These are phyloP conservation scores for Aspergillus steynii DNA, from an alignment of 495 filamentous ascomycete species.

Conservation along the genomic window DNA sequence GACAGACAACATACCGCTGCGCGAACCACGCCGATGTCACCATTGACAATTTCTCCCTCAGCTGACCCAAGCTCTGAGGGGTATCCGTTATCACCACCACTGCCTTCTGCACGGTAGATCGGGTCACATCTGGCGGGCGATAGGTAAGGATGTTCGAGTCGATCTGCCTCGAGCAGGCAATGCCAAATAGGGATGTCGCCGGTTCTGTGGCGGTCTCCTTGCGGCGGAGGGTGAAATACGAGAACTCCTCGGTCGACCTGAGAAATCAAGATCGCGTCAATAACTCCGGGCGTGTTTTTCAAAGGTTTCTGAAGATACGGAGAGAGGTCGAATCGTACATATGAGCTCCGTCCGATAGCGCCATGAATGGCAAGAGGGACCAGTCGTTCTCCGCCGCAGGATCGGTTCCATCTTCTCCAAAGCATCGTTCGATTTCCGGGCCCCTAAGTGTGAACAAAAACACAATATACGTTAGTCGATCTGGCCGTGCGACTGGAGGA, in stretches of 20 bases:
- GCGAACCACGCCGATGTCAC: conserved; percentile 97
- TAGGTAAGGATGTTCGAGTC: conserved; percentile 74
- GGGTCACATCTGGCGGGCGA: conserved; percentile 83
- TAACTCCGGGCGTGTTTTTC: not conserved
- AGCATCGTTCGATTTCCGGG: conserved; percentile 91
- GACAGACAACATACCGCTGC: conserved; percentile 69
- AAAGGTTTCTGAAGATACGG: not conserved
- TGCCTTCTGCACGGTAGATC: conserved; percentile 96
- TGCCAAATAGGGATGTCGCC: conserved; percentile 91
- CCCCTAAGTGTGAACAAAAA: conserved; percentile 55
- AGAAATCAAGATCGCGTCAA: conserved; percentile 3
- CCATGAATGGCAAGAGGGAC: conserved; percentile 93
- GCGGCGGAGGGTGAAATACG: conserved; percentile 90
- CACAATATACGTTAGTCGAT: conserved; percentile 7
- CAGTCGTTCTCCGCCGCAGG: conserved; percentile 88
- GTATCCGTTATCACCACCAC: conserved; percentile 95
- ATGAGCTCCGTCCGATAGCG: conserved; percentile 94
- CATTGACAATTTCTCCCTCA: conserved; percentile 80
- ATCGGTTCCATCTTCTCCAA: conserved; percentile 77
- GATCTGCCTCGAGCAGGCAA: conserved; percentile 90
- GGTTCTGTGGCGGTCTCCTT: conserved; percentile 56
- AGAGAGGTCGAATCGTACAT: conserved; percentile 56
- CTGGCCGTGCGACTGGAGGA: not conserved
- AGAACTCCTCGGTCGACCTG: conserved; percentile 91
- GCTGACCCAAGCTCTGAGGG: conserved; percentile 75